Base-by-base conservation (phyloP, 257 asterid species). In the Rhazya stricta region DNA sequence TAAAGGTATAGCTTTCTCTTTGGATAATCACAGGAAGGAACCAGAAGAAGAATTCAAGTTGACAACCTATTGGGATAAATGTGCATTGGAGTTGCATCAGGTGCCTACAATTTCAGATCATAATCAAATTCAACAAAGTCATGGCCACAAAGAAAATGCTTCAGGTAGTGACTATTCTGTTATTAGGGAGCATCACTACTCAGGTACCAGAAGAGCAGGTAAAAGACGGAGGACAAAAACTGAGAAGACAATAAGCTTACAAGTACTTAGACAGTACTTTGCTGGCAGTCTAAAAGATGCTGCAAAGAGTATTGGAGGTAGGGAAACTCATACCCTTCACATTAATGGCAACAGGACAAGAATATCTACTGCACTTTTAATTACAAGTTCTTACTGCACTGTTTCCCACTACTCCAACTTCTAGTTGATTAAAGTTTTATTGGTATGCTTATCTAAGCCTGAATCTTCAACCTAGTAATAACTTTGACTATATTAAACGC, bases 221-320 rank as follows among this genome's bases (percentile, higher is more conserved):
- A 86, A 85, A 81, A 88, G 82, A 86, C 83, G 83, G 77, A 84
- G 88, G 56, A 79, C 91, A 8, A 89, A 86, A 81, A 71, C 84
- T 8, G 94, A 91, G 90, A 91, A 91, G 85, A 80, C 80, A 23
- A 89, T 91, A 73, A 88, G 90, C 88, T 86, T 91, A 84, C 86
- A 88, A 80, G 89, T 83, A 54, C 90, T 91, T 37, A 81, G 89
- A 77, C 97, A 89, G 67, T 80, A 89, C 65, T 91, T 88, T 78
- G 84, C 96, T 53, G 96, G 97, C 79, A 91, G 96, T 80, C 85
- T 91, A 48, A 89, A 89, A 84, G 96, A 91, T 82, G 97, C 97
- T 67, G 97, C 97, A 67, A 88, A 79, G 84, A 84, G 67, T 84
- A 87, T 91, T 81, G 97, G 97, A 74, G 97, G 97, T 91, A 86